phyloP scores from a whole-genome alignment of 1,139 yeast species.

The Scheffersomyces cryptocercus region DNA sequence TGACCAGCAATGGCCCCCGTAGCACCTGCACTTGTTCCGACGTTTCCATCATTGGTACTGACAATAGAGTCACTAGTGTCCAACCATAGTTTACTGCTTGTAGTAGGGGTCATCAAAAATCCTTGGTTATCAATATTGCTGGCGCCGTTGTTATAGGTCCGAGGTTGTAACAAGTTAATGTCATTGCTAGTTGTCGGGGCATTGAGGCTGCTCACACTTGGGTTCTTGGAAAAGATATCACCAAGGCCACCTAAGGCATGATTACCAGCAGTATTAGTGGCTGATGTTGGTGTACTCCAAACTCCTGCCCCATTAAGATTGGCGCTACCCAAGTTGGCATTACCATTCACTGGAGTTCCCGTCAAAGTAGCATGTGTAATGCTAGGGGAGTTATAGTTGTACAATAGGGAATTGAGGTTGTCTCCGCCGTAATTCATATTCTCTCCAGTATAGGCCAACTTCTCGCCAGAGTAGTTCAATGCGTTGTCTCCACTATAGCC shows the following conservation, averaged over 20 bases:
- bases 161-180: constrained; percentile 1
- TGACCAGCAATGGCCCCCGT: constrained; percentile 12
- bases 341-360: constrained; percentile 1
- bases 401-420: constrained; percentile 12
- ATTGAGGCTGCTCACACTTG: constrained; percentile 10
- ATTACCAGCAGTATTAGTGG: background rate
- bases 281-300: background rate
- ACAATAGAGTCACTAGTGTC: constrained; percentile 2
- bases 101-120: constrained; percentile 7
- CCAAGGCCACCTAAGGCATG: background rate
- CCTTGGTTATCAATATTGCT: background rate
- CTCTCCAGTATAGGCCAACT: too few relatives aligned
- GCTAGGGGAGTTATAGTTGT: constrained; percentile 17
- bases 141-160: constrained; percentile 1
- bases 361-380: constrained; percentile 12
- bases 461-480: too few relatives aligned
- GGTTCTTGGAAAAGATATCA: constrained; percentile 8
- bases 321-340: background rate
- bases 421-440: constrained; percentile 1
- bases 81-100: constrained; percentile 8
- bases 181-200: background rate
- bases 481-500: too few relatives aligned
- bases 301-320: background rate
- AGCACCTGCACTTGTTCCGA: background rate
- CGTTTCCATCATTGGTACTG: background rate